These are phyloP conservation scores for Suhomyces xylopsoci DNA, from an alignment of 805 yeast genomes.

Conservation along the genomic window DNA sequence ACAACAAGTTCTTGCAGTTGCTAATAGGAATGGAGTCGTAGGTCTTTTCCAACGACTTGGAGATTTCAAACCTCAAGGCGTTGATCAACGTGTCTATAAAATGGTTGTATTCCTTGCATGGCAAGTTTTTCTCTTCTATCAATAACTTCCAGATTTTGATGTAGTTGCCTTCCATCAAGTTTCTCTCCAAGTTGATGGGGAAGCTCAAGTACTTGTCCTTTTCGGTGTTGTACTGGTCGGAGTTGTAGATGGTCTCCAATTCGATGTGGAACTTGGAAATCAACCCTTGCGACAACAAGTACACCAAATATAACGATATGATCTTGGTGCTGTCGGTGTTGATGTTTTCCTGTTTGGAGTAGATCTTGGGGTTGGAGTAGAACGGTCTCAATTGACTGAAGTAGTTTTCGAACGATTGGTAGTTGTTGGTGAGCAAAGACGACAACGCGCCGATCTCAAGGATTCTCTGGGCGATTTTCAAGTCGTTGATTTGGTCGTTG, in stretches of 20 bases:
- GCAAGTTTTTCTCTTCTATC: conserved; percentile 53
- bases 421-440: conserved; percentile 61
- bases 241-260: conserved; percentile 65
- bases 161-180: conserved; percentile 96
- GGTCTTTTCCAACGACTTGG: conserved; percentile 76
- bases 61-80: conserved; percentile 84
- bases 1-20: conserved; percentile 78
- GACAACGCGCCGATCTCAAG: conserved; percentile 86
- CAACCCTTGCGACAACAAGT: conserved; percentile 77
- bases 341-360: conserved; percentile 33
- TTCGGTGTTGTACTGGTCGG: conserved; percentile 60
- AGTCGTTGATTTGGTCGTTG: conserved; percentile 54
- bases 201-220: conserved; percentile 61
- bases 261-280: conserved; percentile 89
- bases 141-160: conserved; percentile 83
- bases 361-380: conserved; percentile 50
- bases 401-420: conserved; percentile 66
- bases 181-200: conserved; percentile 86
- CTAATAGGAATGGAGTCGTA: conserved; percentile 73
- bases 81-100: conserved; percentile 72
- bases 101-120: conserved; percentile 71
- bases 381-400: conserved; percentile 75
- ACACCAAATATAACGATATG: conserved; percentile 70
- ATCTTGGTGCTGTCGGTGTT: conserved; percentile 54
- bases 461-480: conserved; percentile 74